Conservation (phyloP, 2,329 filamentous ascomycete species). For the Fusarium duplospermum region DNA sequence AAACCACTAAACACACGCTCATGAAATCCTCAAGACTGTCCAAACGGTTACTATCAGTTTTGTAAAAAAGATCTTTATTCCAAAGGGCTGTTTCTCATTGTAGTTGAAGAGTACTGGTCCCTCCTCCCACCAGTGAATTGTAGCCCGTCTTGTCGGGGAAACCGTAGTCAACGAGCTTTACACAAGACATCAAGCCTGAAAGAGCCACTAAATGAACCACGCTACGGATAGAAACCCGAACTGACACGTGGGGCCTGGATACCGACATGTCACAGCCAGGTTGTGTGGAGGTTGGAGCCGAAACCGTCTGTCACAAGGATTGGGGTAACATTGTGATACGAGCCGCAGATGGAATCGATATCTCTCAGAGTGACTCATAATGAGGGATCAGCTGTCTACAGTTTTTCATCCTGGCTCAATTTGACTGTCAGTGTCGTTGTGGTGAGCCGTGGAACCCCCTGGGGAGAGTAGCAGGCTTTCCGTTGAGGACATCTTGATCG, state of each 20-base stretch:
- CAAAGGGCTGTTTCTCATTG: neutral
- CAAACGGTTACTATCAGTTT: rapidly evolving
- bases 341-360: neutral
- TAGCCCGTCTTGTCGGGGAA: neutral
- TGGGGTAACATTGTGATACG: neutral
- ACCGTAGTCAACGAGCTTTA: neutral
- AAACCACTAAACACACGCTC: neutral
- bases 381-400: neutral
- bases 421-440: too few relatives aligned
- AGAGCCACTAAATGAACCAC: neutral
- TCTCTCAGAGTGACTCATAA: neutral
- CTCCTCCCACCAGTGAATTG: neutral
- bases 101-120: neutral
- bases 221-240: neutral
- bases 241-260: neutral
- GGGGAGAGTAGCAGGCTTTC: neutral
- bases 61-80: rapidly evolving
- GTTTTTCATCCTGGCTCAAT: neutral
- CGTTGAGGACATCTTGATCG: neutral
- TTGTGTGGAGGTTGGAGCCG: neutral
- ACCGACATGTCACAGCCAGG: neutral
- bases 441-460: neutral
- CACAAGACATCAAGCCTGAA: too few relatives aligned
- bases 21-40: neutral
- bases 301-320: neutral